These are phyloP conservation scores for Ophiostoma ips DNA, from an alignment of 2,329 filamentous ascomycete genomes.

Conservation along the genomic window DNA sequence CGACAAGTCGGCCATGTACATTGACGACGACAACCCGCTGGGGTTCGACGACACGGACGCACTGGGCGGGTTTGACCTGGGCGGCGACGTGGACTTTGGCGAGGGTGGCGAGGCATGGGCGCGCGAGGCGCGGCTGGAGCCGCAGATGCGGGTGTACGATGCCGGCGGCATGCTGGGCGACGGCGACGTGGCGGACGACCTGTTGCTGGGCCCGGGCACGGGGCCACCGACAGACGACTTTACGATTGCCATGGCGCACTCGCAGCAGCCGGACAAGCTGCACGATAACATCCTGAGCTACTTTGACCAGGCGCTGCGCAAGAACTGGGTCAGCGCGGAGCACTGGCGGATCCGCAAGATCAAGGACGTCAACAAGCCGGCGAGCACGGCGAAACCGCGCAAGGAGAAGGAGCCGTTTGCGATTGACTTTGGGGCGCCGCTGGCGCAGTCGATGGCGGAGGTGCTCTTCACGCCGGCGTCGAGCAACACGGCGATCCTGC, in stretches of 20 bases:
- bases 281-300: constrained; percentile 95
- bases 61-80: constrained; percentile 57
- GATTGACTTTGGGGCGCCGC: constrained; percentile 72
- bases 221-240: constrained; percentile 59
- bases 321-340: constrained; percentile 97
- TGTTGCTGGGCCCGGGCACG: constrained; percentile 44
- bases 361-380: constrained; percentile 42
- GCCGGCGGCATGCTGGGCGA: constrained; percentile 31
- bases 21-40: constrained; percentile 72
- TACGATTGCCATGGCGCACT: constrained; percentile 62
- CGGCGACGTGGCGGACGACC: constrained; percentile 38
- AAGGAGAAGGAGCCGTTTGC: constrained; percentile 97
- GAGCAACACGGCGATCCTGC: constrained; percentile 65
- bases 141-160: constrained; percentile 69
- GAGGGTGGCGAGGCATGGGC: constrained; percentile 96
- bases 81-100: constrained; percentile 69
- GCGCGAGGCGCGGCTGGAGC: constrained; percentile 71
- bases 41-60: constrained; percentile 74
- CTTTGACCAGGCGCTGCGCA: constrained; percentile 90
- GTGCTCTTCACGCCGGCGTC: constrained; percentile 68
- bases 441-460: constrained; percentile 58
- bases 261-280: constrained; percentile 49
- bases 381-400: constrained; percentile 38
- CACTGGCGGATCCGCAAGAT: constrained; percentile 96
- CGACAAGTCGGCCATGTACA: constrained; percentile 65